phyloP scores from a whole-genome alignment of 192 early-diverging fungal species.

The Podila epigama region DNA sequence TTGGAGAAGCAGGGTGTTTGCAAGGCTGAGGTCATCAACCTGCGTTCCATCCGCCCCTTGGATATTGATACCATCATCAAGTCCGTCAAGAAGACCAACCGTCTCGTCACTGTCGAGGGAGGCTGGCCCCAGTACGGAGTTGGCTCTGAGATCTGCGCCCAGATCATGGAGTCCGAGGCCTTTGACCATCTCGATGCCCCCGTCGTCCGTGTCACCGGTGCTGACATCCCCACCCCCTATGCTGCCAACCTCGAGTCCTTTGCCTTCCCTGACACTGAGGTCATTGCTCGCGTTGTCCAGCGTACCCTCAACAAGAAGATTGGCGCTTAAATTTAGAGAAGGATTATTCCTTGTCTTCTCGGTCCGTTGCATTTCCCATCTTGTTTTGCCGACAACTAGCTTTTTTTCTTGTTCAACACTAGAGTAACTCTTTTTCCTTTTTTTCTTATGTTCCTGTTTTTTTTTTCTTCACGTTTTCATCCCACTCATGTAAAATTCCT shows the following conservation, averaged over 20 bases:
- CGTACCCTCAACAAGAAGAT: constrained; percentile 63
- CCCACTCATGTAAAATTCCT: no score
- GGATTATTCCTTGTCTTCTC: background rate
- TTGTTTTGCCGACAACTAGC: background rate
- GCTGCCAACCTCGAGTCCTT: constrained; percentile 93
- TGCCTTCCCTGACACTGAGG: constrained; percentile 82
- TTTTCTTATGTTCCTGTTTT: no score
- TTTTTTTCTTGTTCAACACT: background rate
- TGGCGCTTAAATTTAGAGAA: constrained; percentile 36
- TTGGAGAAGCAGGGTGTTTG: constrained; percentile 81
- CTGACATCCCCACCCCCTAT: constrained; percentile 98
- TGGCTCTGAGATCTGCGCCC: constrained; percentile 94
- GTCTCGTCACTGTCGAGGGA: constrained; percentile 92
- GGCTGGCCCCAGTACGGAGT: constrained; percentile 96
- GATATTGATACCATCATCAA: constrained; percentile 91
- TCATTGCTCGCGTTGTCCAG: constrained; percentile 83
- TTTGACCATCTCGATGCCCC: constrained; percentile 98
- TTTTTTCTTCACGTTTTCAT: no score
- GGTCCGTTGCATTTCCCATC: background rate
- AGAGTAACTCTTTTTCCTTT: no score
- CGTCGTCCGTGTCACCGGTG: constrained; percentile 90
- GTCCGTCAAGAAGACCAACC: constrained; percentile 98
- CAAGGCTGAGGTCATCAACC: constrained; percentile 93
- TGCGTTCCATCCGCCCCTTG: constrained; percentile 96
- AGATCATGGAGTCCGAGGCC: constrained; percentile 96